Percentiles rank a stretch among this genome's conserved stretches.
Conservation (phyloP, 2,329 filamentous ascomycete species). For the Paraconiothyrium brasiliense region DNA sequence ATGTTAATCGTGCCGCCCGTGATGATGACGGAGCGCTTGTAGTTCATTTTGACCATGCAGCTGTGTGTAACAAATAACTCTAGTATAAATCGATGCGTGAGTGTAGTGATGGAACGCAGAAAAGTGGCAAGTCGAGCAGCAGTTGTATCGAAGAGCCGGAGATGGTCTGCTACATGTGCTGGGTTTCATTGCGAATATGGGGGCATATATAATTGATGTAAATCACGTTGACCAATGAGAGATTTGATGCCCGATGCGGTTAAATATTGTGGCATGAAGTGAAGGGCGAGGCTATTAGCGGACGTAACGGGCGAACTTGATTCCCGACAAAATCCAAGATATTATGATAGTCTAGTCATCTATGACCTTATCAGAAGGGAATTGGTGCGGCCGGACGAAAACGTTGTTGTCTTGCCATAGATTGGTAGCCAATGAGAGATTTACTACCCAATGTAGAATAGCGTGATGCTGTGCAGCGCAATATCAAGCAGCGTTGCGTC, state of each 20-base stretch:
- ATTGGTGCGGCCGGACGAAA: background rate
- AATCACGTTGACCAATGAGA: background rate
- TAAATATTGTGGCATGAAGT: background rate
- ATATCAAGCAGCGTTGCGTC: too few species aligned
- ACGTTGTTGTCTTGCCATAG: background rate
- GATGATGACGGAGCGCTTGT: constrained; percentile 30
- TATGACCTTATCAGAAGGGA: background rate
- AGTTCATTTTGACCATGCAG: background rate
- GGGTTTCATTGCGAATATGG: background rate
- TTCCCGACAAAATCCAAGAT: background rate
- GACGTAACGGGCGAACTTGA: background rate
- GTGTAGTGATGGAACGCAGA: too few species aligned
- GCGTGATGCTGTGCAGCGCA: background rate
- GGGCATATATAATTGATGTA: background rate
- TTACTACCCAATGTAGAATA: background rate
- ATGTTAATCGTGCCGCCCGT: constrained; percentile 40
- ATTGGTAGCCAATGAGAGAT: constrained; percentile 9
- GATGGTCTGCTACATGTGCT: too few species aligned
- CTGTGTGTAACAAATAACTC: background rate
- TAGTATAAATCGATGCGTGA: too few species aligned
- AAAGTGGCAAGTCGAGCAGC: too few species aligned
- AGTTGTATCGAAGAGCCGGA: too few species aligned
- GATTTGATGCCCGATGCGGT: constrained; percentile 1
- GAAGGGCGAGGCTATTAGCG: background rate
- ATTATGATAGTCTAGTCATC: background rate